These are phyloP conservation scores for Exutisphaerella laricina DNA, from an alignment of 2,329 filamentous ascomycete genomes.

Conservation along the genomic window DNA sequence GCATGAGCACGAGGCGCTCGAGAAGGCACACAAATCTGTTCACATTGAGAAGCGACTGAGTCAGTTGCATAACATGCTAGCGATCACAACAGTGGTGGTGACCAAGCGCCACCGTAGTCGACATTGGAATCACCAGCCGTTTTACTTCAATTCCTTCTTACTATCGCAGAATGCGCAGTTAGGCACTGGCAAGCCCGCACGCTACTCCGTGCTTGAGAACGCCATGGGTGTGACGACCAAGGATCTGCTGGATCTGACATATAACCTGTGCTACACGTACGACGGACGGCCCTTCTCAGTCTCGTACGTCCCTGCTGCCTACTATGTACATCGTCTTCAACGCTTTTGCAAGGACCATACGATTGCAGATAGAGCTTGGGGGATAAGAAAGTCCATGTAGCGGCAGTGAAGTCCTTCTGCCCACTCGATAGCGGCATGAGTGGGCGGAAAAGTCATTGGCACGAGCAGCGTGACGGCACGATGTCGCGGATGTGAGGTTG, in stretches of 20 bases:
- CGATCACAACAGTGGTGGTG: constrained; percentile 34
- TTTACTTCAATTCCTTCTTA: constrained; percentile 35
- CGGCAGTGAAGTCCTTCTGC: neutral
- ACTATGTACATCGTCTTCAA: constrained; percentile 39
- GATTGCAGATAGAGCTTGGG: too few species aligned
- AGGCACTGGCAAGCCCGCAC: constrained; percentile 31
- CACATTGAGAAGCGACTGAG: neutral
- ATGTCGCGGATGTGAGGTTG: constrained; percentile 32
- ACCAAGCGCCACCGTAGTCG: constrained; percentile 37
- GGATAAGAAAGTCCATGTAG: constrained; percentile 1
- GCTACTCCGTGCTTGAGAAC: constrained; percentile 34
- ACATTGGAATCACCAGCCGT: constrained; percentile 27
- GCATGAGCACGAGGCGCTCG: constrained; percentile 29
- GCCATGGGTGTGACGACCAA: constrained; percentile 21
- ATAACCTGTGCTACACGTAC: constrained; percentile 34
- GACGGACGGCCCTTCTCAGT: constrained; percentile 30
- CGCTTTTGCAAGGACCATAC: too few species aligned
- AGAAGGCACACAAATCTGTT: constrained; percentile 10
- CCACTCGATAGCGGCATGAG: neutral
- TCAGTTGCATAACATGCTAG: neutral
- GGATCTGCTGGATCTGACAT: constrained; percentile 27
- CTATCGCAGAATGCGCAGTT: constrained; percentile 31
- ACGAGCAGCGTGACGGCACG: constrained; percentile 17
- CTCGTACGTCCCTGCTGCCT: constrained; percentile 35
- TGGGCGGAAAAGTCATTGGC: constrained; percentile 25